Evolutionary conservation across 1,284 basidiomycete genomes (phyloP).

Genomic region (Tremellales sp.): DNA sequence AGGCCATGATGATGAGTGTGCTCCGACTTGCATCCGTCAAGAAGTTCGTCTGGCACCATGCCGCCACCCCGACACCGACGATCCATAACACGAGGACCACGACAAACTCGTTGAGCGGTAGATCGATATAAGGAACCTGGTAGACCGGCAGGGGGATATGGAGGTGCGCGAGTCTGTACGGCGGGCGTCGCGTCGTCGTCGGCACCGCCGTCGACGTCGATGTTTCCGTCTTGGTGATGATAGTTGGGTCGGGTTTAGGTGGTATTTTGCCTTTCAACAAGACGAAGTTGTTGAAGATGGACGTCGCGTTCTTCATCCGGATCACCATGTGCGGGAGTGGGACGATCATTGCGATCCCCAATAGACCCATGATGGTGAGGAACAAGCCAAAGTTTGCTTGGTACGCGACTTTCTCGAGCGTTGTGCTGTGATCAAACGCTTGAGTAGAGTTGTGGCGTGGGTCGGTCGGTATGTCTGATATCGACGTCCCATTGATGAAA

Average conservation of each 20-base stretch:
- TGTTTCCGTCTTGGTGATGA: neutral
- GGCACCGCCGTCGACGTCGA: neutral
- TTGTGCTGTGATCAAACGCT: conserved; percentile 10
- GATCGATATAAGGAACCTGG: conserved; percentile 12
- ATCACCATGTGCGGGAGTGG: conserved; percentile 13
- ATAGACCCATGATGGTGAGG: conserved; percentile 11
- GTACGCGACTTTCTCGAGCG: conserved; percentile 13
- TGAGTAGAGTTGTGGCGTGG: conserved; percentile 14
- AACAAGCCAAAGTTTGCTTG: conserved; percentile 14
- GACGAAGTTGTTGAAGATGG: conserved; percentile 4
- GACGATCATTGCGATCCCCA: conserved; percentile 7
- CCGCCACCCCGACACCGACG: conserved; percentile 13
- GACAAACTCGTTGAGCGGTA: conserved; percentile 13
- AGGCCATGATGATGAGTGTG: conserved; percentile 15
- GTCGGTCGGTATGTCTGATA: neutral
- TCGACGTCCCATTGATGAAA: neutral
- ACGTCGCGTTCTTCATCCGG: conserved; percentile 4
- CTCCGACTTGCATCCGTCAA: conserved; percentile 17
- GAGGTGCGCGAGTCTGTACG: conserved; percentile 8
- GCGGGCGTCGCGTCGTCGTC: neutral
- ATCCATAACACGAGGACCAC: conserved; percentile 9
- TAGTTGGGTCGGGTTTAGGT: neutral
- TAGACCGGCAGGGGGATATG: conserved; percentile 11
- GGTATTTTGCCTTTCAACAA: neutral
- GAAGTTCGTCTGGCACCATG: conserved; percentile 14